Conservation (phyloP, 768 basidiomycete species). For the Lyophyllum atratum region DNA sequence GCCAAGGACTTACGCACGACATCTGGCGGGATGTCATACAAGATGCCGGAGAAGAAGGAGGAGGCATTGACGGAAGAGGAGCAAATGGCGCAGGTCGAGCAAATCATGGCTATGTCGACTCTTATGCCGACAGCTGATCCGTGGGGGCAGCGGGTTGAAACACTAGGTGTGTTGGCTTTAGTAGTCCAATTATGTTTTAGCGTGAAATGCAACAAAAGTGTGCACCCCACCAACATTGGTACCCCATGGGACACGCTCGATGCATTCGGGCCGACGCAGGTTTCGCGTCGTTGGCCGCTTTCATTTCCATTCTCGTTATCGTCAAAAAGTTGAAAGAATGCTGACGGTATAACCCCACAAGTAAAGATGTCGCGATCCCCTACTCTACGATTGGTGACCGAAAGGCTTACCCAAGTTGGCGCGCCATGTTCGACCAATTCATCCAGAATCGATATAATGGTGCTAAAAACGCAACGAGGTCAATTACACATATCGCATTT, state of each 20-base stretch:
- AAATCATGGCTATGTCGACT: slow-evolving; percentile 32
- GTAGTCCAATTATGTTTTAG: neutral
- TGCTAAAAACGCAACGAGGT: slow-evolving; percentile 35
- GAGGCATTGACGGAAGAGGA: slow-evolving; percentile 29
- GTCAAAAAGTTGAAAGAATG: neutral
- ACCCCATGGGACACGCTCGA: neutral
- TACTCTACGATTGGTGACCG: slow-evolving; percentile 21
- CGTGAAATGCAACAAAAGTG: neutral
- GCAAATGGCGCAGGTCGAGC: slow-evolving; percentile 37
- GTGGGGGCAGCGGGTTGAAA: slow-evolving; percentile 42
- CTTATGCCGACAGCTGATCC: slow-evolving; percentile 39
- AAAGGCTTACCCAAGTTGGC: slow-evolving; percentile 20
- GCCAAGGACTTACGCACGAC: neutral
- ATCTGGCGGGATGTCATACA: slow-evolving; percentile 8
- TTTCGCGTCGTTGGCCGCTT: neutral
- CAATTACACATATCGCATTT: neutral
- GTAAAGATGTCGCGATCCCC: slow-evolving; percentile 45
- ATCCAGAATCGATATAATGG: slow-evolving; percentile 30
- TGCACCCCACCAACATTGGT: neutral
- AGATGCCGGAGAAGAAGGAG: slow-evolving; percentile 15
- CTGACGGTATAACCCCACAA: slow-evolving; percentile 22
- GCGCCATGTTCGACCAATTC: slow-evolving; percentile 28
- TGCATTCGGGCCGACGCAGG: neutral
- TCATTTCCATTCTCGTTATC: neutral
- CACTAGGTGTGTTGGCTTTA: slow-evolving; percentile 36